Evolutionary conservation across 116 monocot species (phyloP), one percentile per base, ranked within the genome.

Genomic region (Zostera marina): DNA sequence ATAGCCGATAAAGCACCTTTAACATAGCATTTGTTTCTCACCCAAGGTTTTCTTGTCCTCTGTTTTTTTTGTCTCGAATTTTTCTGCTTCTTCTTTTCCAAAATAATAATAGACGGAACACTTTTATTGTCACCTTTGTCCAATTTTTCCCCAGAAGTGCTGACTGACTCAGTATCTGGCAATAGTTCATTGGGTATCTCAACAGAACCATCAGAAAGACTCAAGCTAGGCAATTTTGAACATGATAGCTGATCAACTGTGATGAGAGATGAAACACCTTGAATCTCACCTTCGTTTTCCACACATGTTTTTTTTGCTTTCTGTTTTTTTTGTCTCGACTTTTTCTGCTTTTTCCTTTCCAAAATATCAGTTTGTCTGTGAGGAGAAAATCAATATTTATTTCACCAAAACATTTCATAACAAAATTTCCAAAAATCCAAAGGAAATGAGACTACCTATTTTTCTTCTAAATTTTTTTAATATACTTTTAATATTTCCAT

Each of bases 331-430:
- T 32, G 39, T 38, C 40, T 56, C 56, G 39, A 39, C 38, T 56
- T 56, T 9, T 56, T 56, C 40, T 32, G 8, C 56, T 16, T 56
- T 24, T 40, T 56, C 32, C 40, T 56, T 56, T 56, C 56, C 56
- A 56, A 40, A 56, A 56, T 0, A 8, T 56, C n/a, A 8, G 15
- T 15, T 56, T 56, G n/a, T 39, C 56, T 56, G 56, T 16, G 1
- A 56, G 32, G 32, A 5, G 32, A 40, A 32, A 32, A 8, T 13
- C n/a, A n/a, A n/a, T n/a, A n/a, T n/a, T n/a, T n/a, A n/a, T n/a
- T n/a, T n/a, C n/a, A n/a, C n/a, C n/a, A n/a, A n/a, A n/a, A n/a
- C n/a, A n/a, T n/a, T n/a, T 32, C 32, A 32, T 14, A 54, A 32
- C 32, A 25, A 48, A 19, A 48, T 48, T 14, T 48, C 17, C 48